phyloP scores from a whole-genome alignment of 2,329 filamentous ascomycete genomes.

The Nannizzia gypsea region DNA sequence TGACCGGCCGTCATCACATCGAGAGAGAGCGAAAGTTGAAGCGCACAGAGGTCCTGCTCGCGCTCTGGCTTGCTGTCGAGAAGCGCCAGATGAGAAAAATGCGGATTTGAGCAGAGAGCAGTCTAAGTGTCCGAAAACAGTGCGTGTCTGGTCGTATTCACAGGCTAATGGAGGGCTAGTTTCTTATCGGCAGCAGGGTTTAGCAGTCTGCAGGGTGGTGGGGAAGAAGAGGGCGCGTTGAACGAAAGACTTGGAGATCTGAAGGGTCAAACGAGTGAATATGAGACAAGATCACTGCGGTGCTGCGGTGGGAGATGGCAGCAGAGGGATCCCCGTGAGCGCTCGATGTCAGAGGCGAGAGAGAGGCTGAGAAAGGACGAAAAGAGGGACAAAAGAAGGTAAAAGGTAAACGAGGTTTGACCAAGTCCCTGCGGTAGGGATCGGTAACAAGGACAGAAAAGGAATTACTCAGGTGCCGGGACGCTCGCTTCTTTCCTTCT shows the following conservation, averaged over 20 bases:
- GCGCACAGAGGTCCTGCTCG: not conserved
- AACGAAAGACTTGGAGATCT: not conserved
- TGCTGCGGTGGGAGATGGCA: not conserved
- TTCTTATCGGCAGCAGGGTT: conserved; percentile 1
- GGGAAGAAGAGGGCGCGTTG: not conserved
- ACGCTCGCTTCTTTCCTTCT: not conserved
- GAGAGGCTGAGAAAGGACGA: not conserved
- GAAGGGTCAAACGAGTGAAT: not conserved
- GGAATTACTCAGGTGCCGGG: not conserved
- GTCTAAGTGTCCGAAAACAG: not conserved
- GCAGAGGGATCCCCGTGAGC: not conserved
- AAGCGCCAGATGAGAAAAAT: not conserved
- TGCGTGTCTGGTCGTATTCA: conserved; percentile 2
- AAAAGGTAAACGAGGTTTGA: not conserved
- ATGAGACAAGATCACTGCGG: not conserved
- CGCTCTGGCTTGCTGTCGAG: too few relatives aligned
- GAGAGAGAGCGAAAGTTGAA: not conserved
- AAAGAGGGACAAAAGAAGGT: not conserved
- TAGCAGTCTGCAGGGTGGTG: conserved; percentile 2
- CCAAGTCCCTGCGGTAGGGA: conserved; percentile 1
- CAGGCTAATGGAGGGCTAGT: not conserved
- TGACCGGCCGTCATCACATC: conserved; percentile 3
- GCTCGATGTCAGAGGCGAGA: not conserved
- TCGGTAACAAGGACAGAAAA: conserved; percentile 1
- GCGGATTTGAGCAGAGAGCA: not conserved